Evolutionary conservation across 1,284 basidiomycete genomes (phyloP).

Genomic region (Neolentinus lepideus): DNA sequence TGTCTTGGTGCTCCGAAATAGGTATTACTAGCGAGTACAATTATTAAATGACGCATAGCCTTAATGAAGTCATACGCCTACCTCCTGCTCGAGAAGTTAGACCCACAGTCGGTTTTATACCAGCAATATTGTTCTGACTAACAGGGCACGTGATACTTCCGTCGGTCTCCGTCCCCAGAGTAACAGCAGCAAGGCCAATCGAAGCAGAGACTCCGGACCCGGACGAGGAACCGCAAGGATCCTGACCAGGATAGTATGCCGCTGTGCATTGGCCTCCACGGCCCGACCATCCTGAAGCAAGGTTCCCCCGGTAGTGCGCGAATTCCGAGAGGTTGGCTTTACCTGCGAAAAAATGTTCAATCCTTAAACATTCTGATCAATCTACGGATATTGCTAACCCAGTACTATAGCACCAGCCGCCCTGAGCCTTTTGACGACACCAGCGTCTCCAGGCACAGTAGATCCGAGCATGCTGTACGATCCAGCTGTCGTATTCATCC

Average conservation of each 20-base stretch:
- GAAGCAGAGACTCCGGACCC: slow-evolving; percentile 25
- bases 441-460: slow-evolving; percentile 55
- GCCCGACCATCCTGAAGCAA: slow-evolving; percentile 21
- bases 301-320: slow-evolving; percentile 20
- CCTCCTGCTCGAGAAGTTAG: slow-evolving; percentile 58
- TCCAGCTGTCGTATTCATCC: slow-evolving; percentile 57
- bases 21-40: slow-evolving; percentile 38
- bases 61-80: slow-evolving; percentile 14
- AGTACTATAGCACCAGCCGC: slow-evolving; percentile 64
- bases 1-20: slow-evolving; percentile 57
- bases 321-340: slow-evolving; percentile 24
- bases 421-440: slow-evolving; percentile 51
- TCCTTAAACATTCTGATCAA: not conserved
- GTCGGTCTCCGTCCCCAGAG: slow-evolving; percentile 24
- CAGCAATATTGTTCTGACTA: slow-evolving; percentile 46
- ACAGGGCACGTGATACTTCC: slow-evolving; percentile 27
- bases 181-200: slow-evolving; percentile 22
- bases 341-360: slow-evolving; percentile 9
- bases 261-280: slow-evolving; percentile 29
- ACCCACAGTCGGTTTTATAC: slow-evolving; percentile 57
- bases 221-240: slow-evolving; percentile 25
- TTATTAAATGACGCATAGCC: not conserved
- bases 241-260: slow-evolving; percentile 29
- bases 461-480: slow-evolving; percentile 52
- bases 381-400: slow-evolving; percentile 23